Evolutionary conservation across 2,329 filamentous ascomycete genomes (phyloP).

Genomic region (Cytospora leucostoma): DNA sequence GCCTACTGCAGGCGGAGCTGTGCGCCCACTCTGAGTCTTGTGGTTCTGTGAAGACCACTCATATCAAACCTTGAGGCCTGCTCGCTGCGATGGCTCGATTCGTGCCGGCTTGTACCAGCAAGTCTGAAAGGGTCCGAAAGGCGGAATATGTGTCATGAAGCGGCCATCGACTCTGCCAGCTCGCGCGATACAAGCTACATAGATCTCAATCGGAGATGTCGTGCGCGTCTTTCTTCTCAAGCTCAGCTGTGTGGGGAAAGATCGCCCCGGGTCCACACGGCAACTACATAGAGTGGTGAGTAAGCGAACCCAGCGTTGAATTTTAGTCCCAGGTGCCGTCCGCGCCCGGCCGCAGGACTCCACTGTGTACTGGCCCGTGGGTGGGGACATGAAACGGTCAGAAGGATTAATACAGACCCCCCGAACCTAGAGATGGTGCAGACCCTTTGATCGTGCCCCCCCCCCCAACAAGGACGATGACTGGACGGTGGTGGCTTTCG

Average conservation of each 20-base stretch:
- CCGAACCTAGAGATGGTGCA: neutral
- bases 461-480: neutral
- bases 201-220: neutral
- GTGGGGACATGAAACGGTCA: neutral
- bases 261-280: neutral
- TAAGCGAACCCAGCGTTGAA: constrained; percentile 14
- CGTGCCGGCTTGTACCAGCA: neutral
- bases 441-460: neutral
- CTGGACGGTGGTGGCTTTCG: neutral
- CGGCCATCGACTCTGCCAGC: no score
- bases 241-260: neutral
- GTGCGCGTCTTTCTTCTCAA: neutral
- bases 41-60: neutral
- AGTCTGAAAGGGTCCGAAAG: neutral
- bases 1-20: constrained; percentile 21
- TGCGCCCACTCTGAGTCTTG: constrained; percentile 5
- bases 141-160: neutral
- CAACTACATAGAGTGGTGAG: constrained; percentile 17
- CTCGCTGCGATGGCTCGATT: neutral
- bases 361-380: neutral
- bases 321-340: neutral
- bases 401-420: neutral
- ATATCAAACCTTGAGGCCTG: neutral
- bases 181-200: neutral
- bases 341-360: neutral